Percentiles rank a stretch among this genome's conserved stretches.
Evolutionary conservation across 176 grass and related monocot species (phyloP).

Genomic region (Saccharum spontaneum): DNA sequence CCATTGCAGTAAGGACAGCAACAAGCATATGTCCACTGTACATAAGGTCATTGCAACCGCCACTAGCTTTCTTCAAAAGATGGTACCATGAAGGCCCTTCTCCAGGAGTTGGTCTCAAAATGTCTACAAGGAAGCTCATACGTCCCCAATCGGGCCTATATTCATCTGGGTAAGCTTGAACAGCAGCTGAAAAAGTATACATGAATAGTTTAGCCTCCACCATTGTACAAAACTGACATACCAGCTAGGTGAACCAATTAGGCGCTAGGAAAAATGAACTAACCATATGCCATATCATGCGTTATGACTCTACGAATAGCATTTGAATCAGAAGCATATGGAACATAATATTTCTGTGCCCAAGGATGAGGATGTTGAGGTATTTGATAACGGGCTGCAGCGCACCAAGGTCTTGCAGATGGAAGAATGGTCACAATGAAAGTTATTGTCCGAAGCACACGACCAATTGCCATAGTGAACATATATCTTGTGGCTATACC

Average conservation of each 20-base stretch:
- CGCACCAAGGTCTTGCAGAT: constrained; percentile 83
- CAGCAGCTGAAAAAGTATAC: constrained; percentile 42
- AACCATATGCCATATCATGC: constrained; percentile 75
- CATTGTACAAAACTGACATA: not conserved
- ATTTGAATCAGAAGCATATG: constrained; percentile 75
- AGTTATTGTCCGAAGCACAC: constrained; percentile 72
- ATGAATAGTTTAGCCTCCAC: not conserved
- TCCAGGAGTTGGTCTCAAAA: constrained; percentile 75
- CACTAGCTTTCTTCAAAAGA: constrained; percentile 83
- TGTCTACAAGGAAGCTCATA: constrained; percentile 86
- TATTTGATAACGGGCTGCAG: constrained; percentile 60
- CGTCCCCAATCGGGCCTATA: constrained; percentile 66
- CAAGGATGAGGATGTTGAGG: constrained; percentile 83
- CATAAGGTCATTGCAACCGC: constrained; percentile 92
- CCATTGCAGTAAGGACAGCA: constrained; percentile 93
- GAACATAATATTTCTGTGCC: constrained; percentile 85
- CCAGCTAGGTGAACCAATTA: constrained; percentile 21
- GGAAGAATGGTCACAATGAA: constrained; percentile 89
- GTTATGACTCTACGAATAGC: constrained; percentile 70
- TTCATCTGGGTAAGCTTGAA: constrained; percentile 63
- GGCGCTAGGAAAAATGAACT: constrained; percentile 23
- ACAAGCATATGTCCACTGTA: constrained; percentile 97
- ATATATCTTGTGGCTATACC: constrained; percentile 81
- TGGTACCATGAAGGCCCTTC: constrained; percentile 87
- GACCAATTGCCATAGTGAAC: constrained; percentile 86